Evolutionary conservation across 73 alveolate species (phyloP).

Genomic region (Paramecium pentaurelia): DNA sequence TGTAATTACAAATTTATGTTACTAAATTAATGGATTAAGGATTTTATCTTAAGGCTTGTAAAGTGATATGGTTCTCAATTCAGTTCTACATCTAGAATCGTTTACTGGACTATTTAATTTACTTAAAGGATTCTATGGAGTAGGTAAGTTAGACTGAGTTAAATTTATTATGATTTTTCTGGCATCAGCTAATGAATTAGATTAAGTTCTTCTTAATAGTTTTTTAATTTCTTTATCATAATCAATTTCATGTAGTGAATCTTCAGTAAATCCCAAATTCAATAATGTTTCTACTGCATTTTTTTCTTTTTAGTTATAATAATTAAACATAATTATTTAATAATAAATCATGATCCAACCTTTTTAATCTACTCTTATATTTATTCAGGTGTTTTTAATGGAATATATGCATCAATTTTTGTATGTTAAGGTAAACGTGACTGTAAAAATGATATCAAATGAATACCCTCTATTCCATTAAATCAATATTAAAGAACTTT

Average conservation of each 20-base stretch:
- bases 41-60: not conserved
- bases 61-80: not conserved
- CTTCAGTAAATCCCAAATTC: not conserved
- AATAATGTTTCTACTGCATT: not conserved
- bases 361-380: not conserved
- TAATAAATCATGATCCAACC: not conserved
- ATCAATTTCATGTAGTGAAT: not conserved
- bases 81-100: constrained; percentile 4
- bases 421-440: not conserved
- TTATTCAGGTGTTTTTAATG: not conserved
- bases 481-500: constrained; percentile 41
- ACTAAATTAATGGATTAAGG: not conserved
- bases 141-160: not conserved
- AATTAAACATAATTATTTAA: constrained; percentile 27
- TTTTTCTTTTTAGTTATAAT: constrained; percentile 1
- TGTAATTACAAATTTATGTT: not conserved
- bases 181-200: not conserved
- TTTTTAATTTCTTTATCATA: not conserved
- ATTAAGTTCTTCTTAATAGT: not conserved
- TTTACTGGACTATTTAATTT: not conserved
- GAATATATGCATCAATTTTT: not conserved
- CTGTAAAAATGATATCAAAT: not conserved
- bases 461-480: constrained; percentile 10
- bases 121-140: not conserved
- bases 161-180: not conserved